These are phyloP conservation scores for Penicillium sp. DNA, from an alignment of 2,329 filamentous ascomycete genomes.

Conservation along the genomic window DNA sequence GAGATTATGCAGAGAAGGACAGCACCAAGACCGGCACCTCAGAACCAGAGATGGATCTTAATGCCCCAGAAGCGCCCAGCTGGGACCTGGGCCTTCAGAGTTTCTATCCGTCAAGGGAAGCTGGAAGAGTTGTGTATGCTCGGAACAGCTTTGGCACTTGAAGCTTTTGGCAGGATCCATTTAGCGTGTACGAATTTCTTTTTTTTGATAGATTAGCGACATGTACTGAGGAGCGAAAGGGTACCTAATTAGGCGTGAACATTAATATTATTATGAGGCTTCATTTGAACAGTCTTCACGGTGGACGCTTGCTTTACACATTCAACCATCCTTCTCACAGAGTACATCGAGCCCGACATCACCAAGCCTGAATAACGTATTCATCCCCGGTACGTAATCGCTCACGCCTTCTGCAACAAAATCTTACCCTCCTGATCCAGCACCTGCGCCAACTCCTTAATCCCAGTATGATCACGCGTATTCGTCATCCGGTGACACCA, in stretches of 20 bases:
- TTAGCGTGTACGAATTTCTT: no score
- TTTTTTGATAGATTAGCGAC: no score
- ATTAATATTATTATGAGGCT: not conserved
- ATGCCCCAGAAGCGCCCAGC: not conserved
- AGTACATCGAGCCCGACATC: not conserved
- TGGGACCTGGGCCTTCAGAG: conserved; percentile 25
- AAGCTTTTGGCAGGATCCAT: not conserved
- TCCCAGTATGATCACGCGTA: conserved; percentile 75
- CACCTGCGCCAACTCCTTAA: conserved; percentile 38
- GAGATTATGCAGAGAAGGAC: not conserved
- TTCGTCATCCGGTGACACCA: conserved; percentile 85
- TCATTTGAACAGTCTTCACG: not conserved
- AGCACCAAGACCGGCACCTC: not conserved
- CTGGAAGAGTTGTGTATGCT: conserved; percentile 4
- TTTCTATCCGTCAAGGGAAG: conserved; percentile 17
- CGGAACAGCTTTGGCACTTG: conserved; percentile 9
- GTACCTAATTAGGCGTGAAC: not conserved
- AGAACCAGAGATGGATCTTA: not conserved
- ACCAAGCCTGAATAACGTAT: not conserved
- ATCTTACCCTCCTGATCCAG: conserved; percentile 10
- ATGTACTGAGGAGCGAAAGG: not conserved
- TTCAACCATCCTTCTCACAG: not conserved
- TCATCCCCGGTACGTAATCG: not conserved
- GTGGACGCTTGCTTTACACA: not conserved
- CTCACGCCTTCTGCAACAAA: not conserved